These are phyloP conservation scores for Begonia fuchsioides DNA, from an alignment of 306 rosid species.

Conservation along the genomic window DNA sequence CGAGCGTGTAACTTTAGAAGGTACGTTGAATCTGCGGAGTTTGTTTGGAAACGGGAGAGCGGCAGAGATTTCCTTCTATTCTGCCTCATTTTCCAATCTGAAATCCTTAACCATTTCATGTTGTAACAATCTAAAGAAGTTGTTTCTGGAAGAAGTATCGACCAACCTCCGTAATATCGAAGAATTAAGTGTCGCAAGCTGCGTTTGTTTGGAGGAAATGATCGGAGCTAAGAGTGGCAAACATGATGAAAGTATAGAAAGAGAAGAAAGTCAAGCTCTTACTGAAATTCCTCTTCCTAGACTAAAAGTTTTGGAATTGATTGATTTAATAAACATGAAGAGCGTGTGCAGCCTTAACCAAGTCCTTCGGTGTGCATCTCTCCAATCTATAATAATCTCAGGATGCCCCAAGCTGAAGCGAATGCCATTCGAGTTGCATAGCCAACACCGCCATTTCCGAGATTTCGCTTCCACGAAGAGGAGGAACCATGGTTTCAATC, in stretches of 20 bases:
- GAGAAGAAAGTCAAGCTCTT: not conserved
- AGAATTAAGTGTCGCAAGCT: not conserved
- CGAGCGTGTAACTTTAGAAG: not conserved
- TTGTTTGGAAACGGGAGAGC: not conserved
- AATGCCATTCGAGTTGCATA: not conserved
- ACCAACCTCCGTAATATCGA: not conserved
- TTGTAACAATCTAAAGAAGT: constrained; percentile 1
- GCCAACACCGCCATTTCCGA: not conserved
- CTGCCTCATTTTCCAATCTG: not conserved
- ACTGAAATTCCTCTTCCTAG: not conserved
- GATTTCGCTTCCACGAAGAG: not conserved
- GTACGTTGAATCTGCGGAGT: not conserved
- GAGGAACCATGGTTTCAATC: not conserved
- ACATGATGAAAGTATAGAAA: not conserved
- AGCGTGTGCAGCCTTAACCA: not conserved
- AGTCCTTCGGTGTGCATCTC: not conserved
- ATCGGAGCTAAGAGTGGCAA: not conserved
- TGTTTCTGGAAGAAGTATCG: not conserved
- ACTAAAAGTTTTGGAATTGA: not conserved
- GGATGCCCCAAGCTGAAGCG: not conserved
- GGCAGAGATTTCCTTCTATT: not conserved
- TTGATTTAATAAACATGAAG: not conserved
- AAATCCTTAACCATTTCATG: not conserved
- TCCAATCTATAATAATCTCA: not conserved
- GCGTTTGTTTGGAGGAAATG: constrained; percentile 3